Evolutionary conservation across 257 asterid species (phyloP).

Genomic region (Eustoma russellianum): DNA sequence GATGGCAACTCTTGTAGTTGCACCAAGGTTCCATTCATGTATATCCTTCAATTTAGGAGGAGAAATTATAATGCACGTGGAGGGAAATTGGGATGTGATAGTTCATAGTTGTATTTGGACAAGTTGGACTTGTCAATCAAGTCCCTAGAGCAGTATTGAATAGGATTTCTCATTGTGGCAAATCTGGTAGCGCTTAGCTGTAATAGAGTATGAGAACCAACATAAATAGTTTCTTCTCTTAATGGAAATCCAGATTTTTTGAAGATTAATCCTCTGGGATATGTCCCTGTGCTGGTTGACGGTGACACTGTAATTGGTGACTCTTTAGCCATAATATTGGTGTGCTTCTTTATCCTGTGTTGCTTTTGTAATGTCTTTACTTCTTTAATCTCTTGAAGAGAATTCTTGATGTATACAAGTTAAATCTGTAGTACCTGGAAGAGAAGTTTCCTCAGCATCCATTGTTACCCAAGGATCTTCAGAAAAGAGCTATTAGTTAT

Average conservation of each 20-base stretch:
- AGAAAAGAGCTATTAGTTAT: slow-evolving; percentile 31
- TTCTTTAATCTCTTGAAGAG: not conserved
- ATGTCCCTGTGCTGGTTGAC: slow-evolving; percentile 66
- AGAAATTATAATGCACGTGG: too few relatives aligned
- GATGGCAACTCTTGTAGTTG: too few relatives aligned
- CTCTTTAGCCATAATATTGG: slow-evolving; percentile 79
- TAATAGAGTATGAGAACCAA: too few relatives aligned
- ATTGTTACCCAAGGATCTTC: slow-evolving; percentile 69
- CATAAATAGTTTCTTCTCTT: slow-evolving; percentile 12
- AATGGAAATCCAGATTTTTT: slow-evolving; percentile 45
- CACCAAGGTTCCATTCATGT: too few relatives aligned
- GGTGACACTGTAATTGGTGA: slow-evolving; percentile 65
- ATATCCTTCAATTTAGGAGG: too few relatives aligned
- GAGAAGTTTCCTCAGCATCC: slow-evolving; percentile 85
- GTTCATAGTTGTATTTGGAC: too few relatives aligned
- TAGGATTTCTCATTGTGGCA: too few relatives aligned
- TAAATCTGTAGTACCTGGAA: slow-evolving; percentile 60
- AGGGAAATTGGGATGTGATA: too few relatives aligned
- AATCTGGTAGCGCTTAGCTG: too few relatives aligned
- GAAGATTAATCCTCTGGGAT: slow-evolving; percentile 86
- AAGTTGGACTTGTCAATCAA: too few relatives aligned
- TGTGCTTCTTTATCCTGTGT: slow-evolving; percentile 18
- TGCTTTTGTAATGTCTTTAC: not conserved
- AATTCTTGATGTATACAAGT: slow-evolving; percentile 1
- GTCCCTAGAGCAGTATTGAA: too few relatives aligned